Conservation (phyloP, 768 basidiomycete genomes). For the Trametopsis cervina region DNA sequence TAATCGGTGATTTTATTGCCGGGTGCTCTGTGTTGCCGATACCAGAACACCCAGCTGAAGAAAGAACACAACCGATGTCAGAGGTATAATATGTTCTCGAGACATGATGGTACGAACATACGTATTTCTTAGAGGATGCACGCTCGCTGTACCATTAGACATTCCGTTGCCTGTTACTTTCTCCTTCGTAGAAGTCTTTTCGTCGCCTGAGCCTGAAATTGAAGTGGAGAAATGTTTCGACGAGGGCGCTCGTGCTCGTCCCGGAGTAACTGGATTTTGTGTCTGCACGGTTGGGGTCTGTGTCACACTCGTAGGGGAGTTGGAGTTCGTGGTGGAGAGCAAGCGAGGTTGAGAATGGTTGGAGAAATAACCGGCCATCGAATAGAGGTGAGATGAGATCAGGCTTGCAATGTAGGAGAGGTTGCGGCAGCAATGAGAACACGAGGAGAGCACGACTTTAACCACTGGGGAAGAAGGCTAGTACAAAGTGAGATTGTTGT, state of each 20-base stretch:
- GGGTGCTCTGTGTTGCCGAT: conserved; percentile 82
- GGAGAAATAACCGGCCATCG: conserved; percentile 61
- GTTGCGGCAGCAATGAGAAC: not conserved
- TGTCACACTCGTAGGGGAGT: conserved; percentile 15
- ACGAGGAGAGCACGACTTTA: not conserved
- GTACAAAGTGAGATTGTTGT: not conserved
- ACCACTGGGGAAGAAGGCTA: too few relatives aligned
- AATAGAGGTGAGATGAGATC: conserved; percentile 1
- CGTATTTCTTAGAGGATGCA: conserved; percentile 82
- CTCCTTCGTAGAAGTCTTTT: conserved; percentile 40
- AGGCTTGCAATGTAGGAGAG: not conserved
- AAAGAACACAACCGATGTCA: conserved; percentile 9
- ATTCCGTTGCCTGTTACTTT: conserved; percentile 28
- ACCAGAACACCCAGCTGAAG: conserved; percentile 85
- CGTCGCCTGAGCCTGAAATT: conserved; percentile 35
- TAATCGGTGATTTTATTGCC: conserved; percentile 88
- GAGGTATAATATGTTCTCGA: conserved; percentile 14
- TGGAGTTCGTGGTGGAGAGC: conserved; percentile 39
- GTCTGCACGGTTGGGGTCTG: conserved; percentile 22
- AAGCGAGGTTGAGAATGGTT: conserved; percentile 75
- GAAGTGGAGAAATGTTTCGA: conserved; percentile 76
- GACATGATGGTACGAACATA: conserved; percentile 56
- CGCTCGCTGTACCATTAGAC: conserved; percentile 32
- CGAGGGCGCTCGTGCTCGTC: conserved; percentile 43
- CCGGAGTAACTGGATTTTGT: conserved; percentile 17